Conservation (phyloP, 805 yeast genomes). For the Monosporozyma solicola region DNA sequence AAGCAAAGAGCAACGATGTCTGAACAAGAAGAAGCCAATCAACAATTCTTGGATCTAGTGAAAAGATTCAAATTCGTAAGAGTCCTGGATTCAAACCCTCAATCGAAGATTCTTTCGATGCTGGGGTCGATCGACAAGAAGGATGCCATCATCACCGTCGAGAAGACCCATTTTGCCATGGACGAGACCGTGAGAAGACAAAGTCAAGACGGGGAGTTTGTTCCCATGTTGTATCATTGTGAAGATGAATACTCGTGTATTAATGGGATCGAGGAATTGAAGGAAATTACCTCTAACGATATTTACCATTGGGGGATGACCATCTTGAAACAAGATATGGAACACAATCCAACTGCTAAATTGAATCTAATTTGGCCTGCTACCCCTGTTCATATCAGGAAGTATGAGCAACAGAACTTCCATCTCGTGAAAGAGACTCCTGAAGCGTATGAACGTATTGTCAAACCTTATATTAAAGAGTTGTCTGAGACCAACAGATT, state of each 20-base stretch:
- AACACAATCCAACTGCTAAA: conserved; percentile 50
- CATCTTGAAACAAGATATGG: conserved; percentile 38
- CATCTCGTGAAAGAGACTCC: conserved; percentile 80
- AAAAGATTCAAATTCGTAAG: conserved; percentile 37
- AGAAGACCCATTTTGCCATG: conserved; percentile 56
- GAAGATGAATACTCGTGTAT: conserved; percentile 25
- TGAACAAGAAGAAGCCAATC: background rate
- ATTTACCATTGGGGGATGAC: conserved; percentile 79
- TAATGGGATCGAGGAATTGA: conserved; percentile 21
- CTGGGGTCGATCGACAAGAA: conserved; percentile 56
- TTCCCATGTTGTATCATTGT: conserved; percentile 21
- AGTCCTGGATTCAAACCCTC: conserved; percentile 52
- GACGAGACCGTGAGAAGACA: conserved; percentile 18
- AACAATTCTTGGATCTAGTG: conserved; percentile 18
- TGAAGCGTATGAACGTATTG: conserved; percentile 51
- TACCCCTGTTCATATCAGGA: conserved; percentile 70
- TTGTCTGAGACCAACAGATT: conserved; percentile 65
- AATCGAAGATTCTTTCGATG: conserved; percentile 52
- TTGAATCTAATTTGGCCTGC: conserved; percentile 83
- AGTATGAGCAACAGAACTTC: conserved; percentile 50
- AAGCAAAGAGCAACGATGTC: background rate
- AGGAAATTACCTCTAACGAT: conserved; percentile 60
- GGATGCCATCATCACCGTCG: conserved; percentile 63
- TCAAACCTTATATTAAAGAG: conserved; percentile 66
- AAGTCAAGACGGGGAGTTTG: conserved; percentile 2